These are phyloP conservation scores for Gossypium arboreum DNA, from an alignment of 345 rosid species.

Conservation along the genomic window DNA sequence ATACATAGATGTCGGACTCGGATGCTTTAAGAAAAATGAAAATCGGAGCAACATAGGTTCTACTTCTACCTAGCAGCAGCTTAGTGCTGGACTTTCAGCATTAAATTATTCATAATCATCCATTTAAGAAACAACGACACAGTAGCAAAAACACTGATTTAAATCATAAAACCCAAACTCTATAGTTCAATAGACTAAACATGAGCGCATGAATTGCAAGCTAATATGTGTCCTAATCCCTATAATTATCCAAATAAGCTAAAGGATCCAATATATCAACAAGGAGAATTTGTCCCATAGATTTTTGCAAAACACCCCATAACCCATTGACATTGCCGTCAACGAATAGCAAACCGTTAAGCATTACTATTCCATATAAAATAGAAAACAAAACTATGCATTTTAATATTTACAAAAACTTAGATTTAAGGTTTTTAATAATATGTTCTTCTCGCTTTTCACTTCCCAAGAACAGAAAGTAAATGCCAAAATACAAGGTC, in stretches of 20 bases:
- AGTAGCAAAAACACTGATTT: neutral
- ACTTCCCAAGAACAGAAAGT: no score
- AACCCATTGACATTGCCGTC: neutral
- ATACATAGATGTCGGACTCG: neutral
- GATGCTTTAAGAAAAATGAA: neutral
- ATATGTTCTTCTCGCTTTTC: no score
- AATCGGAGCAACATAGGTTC: neutral
- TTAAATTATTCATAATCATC: slow-evolving; percentile 51
- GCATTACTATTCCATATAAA: neutral
- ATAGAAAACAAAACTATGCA: neutral
- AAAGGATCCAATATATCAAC: neutral
- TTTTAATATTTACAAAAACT: neutral
- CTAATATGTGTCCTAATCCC: neutral
- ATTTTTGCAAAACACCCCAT: neutral
- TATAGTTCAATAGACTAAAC: slow-evolving; percentile 68
- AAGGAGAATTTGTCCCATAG: neutral
- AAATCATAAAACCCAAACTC: slow-evolving; percentile 27
- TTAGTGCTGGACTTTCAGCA: neutral
- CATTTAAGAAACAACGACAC: slow-evolving; percentile 50
- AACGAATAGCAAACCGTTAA: neutral
- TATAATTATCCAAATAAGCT: slow-evolving; percentile 3
- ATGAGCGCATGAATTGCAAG: slow-evolving; percentile 66
- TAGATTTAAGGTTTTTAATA: no score
- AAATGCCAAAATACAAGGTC: no score
- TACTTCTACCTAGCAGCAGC: neutral